Conservation (phyloP, 331 rosid species). For the Phaseolus coccineus region DNA sequence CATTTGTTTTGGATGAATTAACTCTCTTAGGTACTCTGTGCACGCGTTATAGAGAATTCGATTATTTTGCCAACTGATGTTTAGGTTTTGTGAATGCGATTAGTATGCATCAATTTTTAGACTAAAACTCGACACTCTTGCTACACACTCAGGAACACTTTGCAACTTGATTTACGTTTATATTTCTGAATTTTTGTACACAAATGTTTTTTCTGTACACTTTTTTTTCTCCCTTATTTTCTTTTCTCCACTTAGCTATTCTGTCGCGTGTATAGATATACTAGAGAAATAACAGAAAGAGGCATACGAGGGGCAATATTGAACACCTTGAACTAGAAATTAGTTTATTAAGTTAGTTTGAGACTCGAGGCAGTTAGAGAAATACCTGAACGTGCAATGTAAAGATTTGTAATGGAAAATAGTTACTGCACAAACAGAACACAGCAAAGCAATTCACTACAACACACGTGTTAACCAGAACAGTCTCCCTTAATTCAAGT, state of each 20-base stretch:
- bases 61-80: neutral
- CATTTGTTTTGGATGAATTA: neutral
- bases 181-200: neutral
- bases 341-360: too few species aligned
- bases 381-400: too few species aligned
- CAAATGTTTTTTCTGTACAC: neutral
- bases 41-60: neutral
- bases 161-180: neutral
- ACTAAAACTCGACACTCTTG: neutral
- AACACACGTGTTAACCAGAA: too few species aligned
- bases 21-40: neutral
- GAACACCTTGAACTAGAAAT: too few species aligned
- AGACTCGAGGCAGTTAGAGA: too few species aligned
- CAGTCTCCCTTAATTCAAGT: too few species aligned
- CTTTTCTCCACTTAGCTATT: neutral
- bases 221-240: neutral
- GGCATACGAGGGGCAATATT: neutral
- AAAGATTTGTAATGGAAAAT: too few species aligned
- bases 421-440: too few species aligned
- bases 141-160: neutral
- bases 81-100: neutral
- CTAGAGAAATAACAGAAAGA: too few species aligned
- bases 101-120: neutral
- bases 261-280: neutral
- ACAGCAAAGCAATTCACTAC: too few species aligned